A percentile compares a stretch with the other conserved stretches of the same genome.
These are phyloP conservation scores for Pleurotus tuber-regium DNA, from an alignment of 768 basidiomycete species.

Conservation along the genomic window DNA sequence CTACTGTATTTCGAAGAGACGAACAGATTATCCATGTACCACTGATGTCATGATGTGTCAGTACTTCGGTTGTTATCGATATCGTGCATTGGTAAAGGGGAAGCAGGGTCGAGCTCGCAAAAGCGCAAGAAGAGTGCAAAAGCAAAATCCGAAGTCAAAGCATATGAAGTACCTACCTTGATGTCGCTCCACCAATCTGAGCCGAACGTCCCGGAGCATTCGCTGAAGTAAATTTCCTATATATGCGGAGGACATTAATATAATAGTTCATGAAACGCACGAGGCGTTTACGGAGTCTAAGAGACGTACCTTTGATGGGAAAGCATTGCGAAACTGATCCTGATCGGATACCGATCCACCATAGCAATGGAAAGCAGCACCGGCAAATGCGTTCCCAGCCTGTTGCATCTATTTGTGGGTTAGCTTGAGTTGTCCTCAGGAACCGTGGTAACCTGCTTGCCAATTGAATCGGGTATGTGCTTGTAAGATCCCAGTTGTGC, in stretches of 20 bases:
- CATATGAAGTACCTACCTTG: conserved; percentile 45
- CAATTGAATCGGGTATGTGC: conserved; percentile 55
- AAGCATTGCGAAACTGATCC: conserved; percentile 51
- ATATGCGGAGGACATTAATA: not conserved
- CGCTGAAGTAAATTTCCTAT: conserved; percentile 24
- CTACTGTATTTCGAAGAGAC: not conserved
- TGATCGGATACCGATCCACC: conserved; percentile 46
- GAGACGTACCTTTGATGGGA: conserved; percentile 54
- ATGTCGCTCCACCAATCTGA: conserved; percentile 81
- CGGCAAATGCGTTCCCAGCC: conserved; percentile 53
- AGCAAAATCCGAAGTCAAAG: not conserved
- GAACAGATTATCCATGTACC: conserved; percentile 10
- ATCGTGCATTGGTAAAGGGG: not conserved
- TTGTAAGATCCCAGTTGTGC: conserved; percentile 75
- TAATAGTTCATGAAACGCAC: not conserved
- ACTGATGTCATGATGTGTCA: conserved; percentile 1
- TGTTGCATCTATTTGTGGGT: conserved; percentile 40
- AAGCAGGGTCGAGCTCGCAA: too few relatives aligned
- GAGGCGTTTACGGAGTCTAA: not conserved
- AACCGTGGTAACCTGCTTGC: not conserved
- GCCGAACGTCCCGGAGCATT: conserved; percentile 65
- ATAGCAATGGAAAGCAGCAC: conserved; percentile 76
- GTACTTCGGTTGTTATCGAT: too few relatives aligned
- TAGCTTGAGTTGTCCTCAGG: not conserved
- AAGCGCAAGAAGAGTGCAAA: not conserved